A percentile compares a stretch with the other conserved stretches of the same genome.
Evolutionary conservation across 495 filamentous ascomycete species (phyloP).

Genomic region (Aspergillus sclerotiicarbonarius): DNA sequence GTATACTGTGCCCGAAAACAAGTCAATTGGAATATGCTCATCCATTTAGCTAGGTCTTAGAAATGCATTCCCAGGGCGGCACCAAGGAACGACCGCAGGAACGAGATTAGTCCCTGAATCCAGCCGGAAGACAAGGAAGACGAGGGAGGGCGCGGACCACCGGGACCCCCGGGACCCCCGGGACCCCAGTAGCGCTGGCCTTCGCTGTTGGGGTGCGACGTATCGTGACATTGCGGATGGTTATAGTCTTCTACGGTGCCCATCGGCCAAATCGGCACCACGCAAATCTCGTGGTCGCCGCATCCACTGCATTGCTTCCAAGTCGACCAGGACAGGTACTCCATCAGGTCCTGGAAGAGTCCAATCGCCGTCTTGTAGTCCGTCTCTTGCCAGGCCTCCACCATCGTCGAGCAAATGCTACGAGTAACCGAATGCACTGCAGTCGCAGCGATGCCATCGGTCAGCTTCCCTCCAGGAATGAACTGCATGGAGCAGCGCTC

Average conservation of each 20-base stretch:
- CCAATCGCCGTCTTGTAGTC: conserved; percentile 24
- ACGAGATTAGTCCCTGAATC: neutral
- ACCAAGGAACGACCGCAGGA: neutral
- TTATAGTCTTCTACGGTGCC: conserved; percentile 53
- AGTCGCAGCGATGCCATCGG: conserved; percentile 27
- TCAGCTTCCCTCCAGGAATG: conserved; percentile 22
- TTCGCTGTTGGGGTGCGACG: conserved; percentile 19
- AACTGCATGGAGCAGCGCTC: conserved; percentile 54
- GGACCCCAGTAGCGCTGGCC: conserved; percentile 41
- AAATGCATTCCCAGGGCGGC: neutral
- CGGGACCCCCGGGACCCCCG: neutral
- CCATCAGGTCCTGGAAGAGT: conserved; percentile 40
- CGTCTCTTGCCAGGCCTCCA: conserved; percentile 33
- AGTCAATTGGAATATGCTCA: neutral
- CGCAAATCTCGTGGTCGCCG: conserved; percentile 57
- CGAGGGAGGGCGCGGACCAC: neutral
- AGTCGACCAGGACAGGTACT: conserved; percentile 55
- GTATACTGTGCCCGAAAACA: neutral
- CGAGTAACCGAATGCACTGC: conserved; percentile 47
- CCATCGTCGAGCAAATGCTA: conserved; percentile 51
- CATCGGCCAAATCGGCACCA: conserved; percentile 66
- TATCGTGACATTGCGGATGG: conserved; percentile 47
- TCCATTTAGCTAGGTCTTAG: neutral
- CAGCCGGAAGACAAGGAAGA: neutral
- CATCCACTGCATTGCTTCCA: conserved; percentile 63